These are phyloP conservation scores for Sanchytrium tribonematis DNA, from an alignment of 371 early-diverging fungal species.

Conservation along the genomic window DNA sequence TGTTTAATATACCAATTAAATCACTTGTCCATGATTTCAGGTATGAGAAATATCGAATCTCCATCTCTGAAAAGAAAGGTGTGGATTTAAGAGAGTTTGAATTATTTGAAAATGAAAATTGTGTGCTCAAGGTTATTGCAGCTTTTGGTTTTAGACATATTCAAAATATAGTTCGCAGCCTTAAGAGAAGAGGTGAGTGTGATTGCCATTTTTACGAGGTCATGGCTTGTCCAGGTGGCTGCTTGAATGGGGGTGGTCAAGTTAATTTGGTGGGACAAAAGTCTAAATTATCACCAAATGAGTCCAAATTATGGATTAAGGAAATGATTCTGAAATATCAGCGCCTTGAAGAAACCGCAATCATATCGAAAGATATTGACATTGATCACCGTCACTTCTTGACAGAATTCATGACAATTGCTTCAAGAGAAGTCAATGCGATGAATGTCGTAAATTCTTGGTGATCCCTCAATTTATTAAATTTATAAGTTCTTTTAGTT, in stretches of 20 bases:
- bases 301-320: background rate
- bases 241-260: slow-evolving; percentile 78
- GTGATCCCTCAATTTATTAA: no score
- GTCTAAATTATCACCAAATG: background rate
- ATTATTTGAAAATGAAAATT: background rate
- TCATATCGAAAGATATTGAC: background rate
- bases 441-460: background rate
- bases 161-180: slow-evolving; percentile 66
- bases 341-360: background rate
- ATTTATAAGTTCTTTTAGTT: no score
- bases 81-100: background rate
- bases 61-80: background rate
- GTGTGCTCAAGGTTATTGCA: slow-evolving; percentile 22
- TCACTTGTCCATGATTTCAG: background rate
- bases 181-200: background rate
- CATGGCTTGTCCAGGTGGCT: slow-evolving; percentile 81
- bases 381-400: background rate
- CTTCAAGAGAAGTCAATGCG: background rate
- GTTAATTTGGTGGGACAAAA: slow-evolving; percentile 12
- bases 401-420: background rate
- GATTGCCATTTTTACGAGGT: slow-evolving; percentile 70
- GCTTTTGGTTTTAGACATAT: slow-evolving; percentile 88
- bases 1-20: background rate
- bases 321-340: background rate
- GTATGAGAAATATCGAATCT: background rate